phyloP scores from a whole-genome alignment of 352 stramenopile species.

The Pythium biforme region DNA sequence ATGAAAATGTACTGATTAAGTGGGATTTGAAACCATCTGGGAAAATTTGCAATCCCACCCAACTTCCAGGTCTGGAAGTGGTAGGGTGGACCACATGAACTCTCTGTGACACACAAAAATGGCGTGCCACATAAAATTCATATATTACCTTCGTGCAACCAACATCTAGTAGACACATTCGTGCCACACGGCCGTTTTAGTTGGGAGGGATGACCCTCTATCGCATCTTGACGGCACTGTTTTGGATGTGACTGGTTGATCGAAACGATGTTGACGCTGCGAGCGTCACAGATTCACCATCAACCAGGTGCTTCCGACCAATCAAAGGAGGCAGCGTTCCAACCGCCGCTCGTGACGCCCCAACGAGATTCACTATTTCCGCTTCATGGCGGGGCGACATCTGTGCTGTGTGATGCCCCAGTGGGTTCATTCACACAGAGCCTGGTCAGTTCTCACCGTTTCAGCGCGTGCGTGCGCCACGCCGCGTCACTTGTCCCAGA shows the following conservation, averaged over 20 bases:
- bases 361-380: slow-evolving; percentile 10
- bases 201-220: slow-evolving; percentile 19
- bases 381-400: background rate
- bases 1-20: slow-evolving; percentile 10
- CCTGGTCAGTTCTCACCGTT: background rate
- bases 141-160: slow-evolving; percentile 1
- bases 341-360: background rate
- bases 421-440: slow-evolving; percentile 6
- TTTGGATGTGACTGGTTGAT: too few species aligned
- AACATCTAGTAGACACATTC: background rate
- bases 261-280: slow-evolving; percentile 8
- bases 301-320: background rate
- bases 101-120: background rate
- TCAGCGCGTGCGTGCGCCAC: background rate
- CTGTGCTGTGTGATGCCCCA: background rate
- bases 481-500: slow-evolving; percentile 12
- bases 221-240: slow-evolving; percentile 17
- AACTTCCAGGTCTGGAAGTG: background rate
- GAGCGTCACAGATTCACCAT: background rate
- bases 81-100: background rate
- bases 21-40: slow-evolving; percentile 7
- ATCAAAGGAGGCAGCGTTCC: background rate
- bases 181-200: background rate
- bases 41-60: slow-evolving; percentile 6
- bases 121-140: too few species aligned